These are phyloP conservation scores for Saccharata proteae DNA, from an alignment of 2,329 filamentous ascomycete species.

Conservation along the genomic window DNA sequence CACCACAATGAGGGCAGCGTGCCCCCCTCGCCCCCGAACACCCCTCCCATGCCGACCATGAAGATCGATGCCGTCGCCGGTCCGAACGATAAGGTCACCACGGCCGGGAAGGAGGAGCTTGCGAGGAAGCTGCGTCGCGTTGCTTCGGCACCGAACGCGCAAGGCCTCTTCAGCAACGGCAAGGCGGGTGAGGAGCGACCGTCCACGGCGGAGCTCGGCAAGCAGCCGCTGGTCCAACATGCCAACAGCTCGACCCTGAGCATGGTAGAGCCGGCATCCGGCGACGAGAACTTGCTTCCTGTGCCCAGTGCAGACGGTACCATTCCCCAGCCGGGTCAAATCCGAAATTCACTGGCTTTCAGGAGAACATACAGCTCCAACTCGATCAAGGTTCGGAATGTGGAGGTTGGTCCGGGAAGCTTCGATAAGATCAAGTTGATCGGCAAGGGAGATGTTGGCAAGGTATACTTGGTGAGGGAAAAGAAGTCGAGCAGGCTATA, in stretches of 20 bases:
- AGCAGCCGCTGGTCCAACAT: constrained; percentile 59
- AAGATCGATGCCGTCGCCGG: constrained; percentile 59
- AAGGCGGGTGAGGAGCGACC: constrained; percentile 42
- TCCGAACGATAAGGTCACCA: constrained; percentile 52
- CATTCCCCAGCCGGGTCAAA: constrained; percentile 53
- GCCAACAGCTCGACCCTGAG: constrained; percentile 41
- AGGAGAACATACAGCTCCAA: constrained; percentile 96
- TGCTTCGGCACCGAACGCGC: constrained; percentile 91
- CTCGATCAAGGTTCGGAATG: constrained; percentile 95
- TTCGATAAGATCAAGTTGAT: constrained; percentile 99
- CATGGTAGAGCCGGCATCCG: constrained; percentile 35
- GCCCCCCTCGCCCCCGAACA: constrained; percentile 84
- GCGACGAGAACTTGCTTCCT: constrained; percentile 21
- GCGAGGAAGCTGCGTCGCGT: constrained; percentile 87
- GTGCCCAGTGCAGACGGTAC: constrained; percentile 36
- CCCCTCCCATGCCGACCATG: constrained; percentile 50
- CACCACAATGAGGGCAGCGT: constrained; percentile 93
- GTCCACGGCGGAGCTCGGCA: constrained; percentile 74
- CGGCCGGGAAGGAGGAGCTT: constrained; percentile 82
- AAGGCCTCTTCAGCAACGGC: constrained; percentile 64
- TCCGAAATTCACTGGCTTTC: constrained; percentile 60
- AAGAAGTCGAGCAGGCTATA: constrained; percentile 95
- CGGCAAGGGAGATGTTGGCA: constrained; percentile 95
- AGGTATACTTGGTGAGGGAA: constrained; percentile 93
- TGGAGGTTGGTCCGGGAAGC: constrained; percentile 87